Evolutionary conservation across 257 asterid species (phyloP).

Genomic region (Solanum paucissectum): DNA sequence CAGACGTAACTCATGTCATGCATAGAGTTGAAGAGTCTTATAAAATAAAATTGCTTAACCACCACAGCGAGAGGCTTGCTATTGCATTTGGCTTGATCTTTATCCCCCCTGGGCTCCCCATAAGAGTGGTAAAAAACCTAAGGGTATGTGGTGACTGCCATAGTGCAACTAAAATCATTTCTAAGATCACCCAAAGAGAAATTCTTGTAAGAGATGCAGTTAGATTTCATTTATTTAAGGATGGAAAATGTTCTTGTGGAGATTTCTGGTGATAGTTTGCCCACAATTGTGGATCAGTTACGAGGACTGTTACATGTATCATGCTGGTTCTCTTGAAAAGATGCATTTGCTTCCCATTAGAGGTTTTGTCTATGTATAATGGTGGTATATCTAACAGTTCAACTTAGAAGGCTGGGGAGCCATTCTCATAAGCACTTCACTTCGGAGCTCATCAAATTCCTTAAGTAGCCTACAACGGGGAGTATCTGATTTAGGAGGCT

Average conservation of each 20-base stretch:
- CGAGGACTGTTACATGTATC: neutral
- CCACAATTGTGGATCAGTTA: neutral
- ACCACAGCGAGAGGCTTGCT: constrained; percentile 41
- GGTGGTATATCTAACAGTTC: neutral
- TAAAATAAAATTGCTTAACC: constrained; percentile 27
- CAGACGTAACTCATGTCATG: constrained; percentile 25
- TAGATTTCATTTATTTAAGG: constrained; percentile 32
- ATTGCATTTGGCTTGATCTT: constrained; percentile 40
- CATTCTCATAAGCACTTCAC: neutral
- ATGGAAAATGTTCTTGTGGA: constrained; percentile 38
- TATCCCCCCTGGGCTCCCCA: constrained; percentile 15
- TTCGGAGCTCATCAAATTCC: neutral
- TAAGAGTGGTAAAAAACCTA: constrained; percentile 37
- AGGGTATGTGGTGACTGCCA: constrained; percentile 36
- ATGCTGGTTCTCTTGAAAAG: neutral
- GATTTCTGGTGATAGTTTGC: constrained; percentile 28
- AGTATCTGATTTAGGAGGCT: neutral
- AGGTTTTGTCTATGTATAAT: neutral
- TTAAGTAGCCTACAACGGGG: neutral
- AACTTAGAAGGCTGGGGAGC: neutral
- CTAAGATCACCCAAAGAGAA: constrained; percentile 34
- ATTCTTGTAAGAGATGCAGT: constrained; percentile 37
- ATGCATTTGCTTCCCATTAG: neutral
- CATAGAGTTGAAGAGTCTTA: constrained; percentile 27
- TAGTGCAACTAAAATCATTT: constrained; percentile 35